A percentile compares a stretch with the other conserved stretches of the same genome.
These are phyloP conservation scores for Begonia fuchsioides DNA, from an alignment of 306 rosid genomes.

Conservation along the genomic window DNA sequence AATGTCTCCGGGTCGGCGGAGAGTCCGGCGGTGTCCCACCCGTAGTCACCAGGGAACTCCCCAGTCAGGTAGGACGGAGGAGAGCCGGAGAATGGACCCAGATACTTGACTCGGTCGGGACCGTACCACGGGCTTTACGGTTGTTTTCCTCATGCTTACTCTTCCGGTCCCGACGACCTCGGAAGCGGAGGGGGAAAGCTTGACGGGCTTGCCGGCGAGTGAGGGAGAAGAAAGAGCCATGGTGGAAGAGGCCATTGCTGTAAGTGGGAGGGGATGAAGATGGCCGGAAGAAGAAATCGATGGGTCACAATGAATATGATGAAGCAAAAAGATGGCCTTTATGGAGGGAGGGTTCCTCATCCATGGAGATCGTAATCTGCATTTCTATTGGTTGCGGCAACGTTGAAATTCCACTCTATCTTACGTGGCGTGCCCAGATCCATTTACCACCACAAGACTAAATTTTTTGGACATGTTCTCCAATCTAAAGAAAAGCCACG, in stretches of 20 bases:
- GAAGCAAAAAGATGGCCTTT: background rate
- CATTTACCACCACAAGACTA: no score
- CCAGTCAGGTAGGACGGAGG: constrained; percentile 56
- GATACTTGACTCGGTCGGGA: constrained; percentile 81
- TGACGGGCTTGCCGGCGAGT: constrained; percentile 50
- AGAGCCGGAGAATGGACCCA: constrained; percentile 87
- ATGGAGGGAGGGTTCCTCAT: background rate
- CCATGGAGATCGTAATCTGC: background rate
- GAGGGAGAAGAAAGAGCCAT: constrained; percentile 77
- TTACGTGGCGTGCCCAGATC: no score
- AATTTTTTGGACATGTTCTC: no score
- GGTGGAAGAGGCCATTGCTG: constrained; percentile 15
- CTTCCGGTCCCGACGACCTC: constrained; percentile 21
- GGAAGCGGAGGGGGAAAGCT: constrained; percentile 27
- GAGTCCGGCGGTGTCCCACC: constrained; percentile 90
- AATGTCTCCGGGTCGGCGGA: constrained; percentile 94
- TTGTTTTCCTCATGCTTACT: constrained; percentile 49
- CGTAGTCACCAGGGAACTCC: constrained; percentile 79
- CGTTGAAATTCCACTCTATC: background rate
- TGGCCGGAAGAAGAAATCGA: background rate
- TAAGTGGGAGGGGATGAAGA: background rate
- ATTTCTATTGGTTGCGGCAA: background rate
- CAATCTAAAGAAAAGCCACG: no score
- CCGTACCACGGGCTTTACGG: constrained; percentile 42
- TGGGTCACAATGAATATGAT: background rate